Conservation (phyloP, 2,329 filamentous ascomycete species). For the Phyllosticta citribraziliensis region DNA sequence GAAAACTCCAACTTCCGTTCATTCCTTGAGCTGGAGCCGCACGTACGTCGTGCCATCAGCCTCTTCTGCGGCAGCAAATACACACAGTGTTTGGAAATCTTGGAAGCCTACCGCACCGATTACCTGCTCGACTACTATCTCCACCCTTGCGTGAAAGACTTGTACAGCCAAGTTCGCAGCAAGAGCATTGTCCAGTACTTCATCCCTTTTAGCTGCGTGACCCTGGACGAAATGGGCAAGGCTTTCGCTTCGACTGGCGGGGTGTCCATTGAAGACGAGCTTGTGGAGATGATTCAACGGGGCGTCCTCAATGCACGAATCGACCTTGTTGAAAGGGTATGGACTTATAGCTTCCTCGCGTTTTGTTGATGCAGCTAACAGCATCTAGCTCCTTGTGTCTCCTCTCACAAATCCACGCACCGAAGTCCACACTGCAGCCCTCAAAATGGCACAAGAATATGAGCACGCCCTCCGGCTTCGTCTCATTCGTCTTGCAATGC, state of each 20-base stretch:
- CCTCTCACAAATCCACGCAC: conserved; percentile 56
- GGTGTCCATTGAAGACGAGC: conserved; percentile 55
- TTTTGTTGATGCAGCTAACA: neutral
- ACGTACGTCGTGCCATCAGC: conserved; percentile 81
- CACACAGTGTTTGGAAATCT: conserved; percentile 68
- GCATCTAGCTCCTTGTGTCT: conserved; percentile 57
- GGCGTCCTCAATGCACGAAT: conserved; percentile 68
- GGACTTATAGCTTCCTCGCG: conserved; percentile 10
- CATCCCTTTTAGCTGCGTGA: conserved; percentile 79
- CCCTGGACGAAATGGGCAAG: conserved; percentile 64
- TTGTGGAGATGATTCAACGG: conserved; percentile 66
- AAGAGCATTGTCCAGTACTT: conserved; percentile 95
- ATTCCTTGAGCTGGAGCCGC: conserved; percentile 86
- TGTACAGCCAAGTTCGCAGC: conserved; percentile 68
- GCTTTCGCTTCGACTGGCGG: conserved; percentile 58
- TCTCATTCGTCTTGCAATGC: conserved; percentile 66
- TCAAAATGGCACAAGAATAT: conserved; percentile 60
- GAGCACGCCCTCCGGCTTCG: conserved; percentile 66
- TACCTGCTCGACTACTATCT: conserved; percentile 88
- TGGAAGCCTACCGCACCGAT: conserved; percentile 73
- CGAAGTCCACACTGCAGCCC: conserved; percentile 59
- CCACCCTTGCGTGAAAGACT: conserved; percentile 56
- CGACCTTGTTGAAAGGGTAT: conserved; percentile 68
- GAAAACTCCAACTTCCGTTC: conserved; percentile 78
- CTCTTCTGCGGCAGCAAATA: conserved; percentile 90